Percentiles rank a stretch among this genome's conserved stretches.
phyloP scores from a whole-genome alignment of 345 rosid genomes.

The Arabidopsis thaliana region TAIR10.1 NC_003076.8:21616001-21616500 shows the following conservation, averaged over 20 bases:
- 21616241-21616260: no score
- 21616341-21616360: not conserved
- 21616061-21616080: not conserved
- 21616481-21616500: not conserved
- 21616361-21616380: not conserved
- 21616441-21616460: not conserved
- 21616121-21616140: not conserved
- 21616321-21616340: not conserved
- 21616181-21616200: not conserved
- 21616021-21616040: conserved; percentile 1
- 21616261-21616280: not conserved
- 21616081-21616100: not conserved
- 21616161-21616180: not conserved
- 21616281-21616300: not conserved
- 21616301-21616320: not conserved
- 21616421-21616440: not conserved
- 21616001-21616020: conserved; percentile 1
- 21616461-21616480: not conserved
- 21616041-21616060: not conserved
- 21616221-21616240: not conserved
- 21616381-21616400: not conserved
- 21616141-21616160: not conserved
- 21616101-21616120: not conserved
- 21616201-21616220: not conserved
- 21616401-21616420: not conserved